Conservation (phyloP, 2,329 filamentous ascomycete species). For the Calonectria ilicicola region DNA sequence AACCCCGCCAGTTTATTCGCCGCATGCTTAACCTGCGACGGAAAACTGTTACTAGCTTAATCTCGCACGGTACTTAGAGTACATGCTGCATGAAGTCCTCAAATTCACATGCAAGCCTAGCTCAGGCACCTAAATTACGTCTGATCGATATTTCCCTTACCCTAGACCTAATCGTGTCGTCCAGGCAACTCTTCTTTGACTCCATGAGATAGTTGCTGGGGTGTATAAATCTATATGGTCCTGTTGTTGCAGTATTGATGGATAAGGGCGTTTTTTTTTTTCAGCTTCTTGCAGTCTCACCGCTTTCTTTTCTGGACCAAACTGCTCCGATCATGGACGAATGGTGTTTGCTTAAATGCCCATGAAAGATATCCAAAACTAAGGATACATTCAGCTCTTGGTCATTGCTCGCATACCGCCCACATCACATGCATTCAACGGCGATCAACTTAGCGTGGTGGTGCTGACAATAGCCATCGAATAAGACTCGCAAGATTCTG, state of each 20-base stretch:
- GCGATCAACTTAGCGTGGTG: neutral
- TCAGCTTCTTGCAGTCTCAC: too few relatives aligned
- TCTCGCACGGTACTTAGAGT: neutral
- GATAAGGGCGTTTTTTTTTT: neutral
- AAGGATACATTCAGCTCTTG: neutral
- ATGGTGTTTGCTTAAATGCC: neutral
- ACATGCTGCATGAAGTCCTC: neutral
- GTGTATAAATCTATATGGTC: neutral
- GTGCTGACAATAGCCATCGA: neutral
- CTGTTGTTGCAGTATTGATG: too few relatives aligned
- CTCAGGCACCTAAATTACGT: neutral
- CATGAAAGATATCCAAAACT: too few relatives aligned
- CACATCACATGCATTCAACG: neutral
- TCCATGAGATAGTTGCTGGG: neutral
- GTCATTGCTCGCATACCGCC: neutral
- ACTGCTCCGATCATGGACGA: too few relatives aligned
- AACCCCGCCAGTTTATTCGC: neutral
- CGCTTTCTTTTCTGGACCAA: too few relatives aligned
- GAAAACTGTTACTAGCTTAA: neutral
- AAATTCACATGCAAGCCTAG: conserved; percentile 8
- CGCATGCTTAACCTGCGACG: neutral
- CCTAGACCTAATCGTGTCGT: neutral
- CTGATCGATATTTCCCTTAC: neutral
- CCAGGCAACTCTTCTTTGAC: neutral
- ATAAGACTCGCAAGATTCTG: neutral